Conservation (phyloP, 108 stramenopile species). For the Cyclotella atomus region DNA sequence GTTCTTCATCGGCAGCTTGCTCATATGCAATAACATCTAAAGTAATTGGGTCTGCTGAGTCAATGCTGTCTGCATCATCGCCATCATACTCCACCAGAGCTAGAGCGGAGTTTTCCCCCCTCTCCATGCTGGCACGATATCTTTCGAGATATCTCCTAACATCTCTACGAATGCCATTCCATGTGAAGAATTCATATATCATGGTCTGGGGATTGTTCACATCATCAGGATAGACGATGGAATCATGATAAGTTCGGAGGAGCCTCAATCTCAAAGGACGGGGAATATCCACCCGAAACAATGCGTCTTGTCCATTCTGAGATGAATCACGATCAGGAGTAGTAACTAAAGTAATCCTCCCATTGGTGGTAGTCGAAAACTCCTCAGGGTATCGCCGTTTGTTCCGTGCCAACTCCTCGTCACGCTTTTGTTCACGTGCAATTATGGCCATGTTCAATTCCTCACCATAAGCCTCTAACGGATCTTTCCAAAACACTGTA, state of each 20-base stretch:
- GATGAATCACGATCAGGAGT: conserved; percentile 7
- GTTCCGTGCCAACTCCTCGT: background rate
- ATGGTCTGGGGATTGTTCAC: conserved; percentile 24
- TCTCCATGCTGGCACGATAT: conserved; percentile 27
- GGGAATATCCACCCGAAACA: conserved; percentile 31
- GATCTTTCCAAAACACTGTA: conserved; percentile 17
- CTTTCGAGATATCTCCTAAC: conserved; percentile 14
- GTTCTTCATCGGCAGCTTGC: conserved; percentile 16
- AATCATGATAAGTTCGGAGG: conserved; percentile 39
- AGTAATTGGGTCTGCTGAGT: conserved; percentile 27
- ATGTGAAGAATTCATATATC: conserved; percentile 44
- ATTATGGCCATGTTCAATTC: conserved; percentile 41
- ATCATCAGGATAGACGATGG: conserved; percentile 25
- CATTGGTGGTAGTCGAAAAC: conserved; percentile 32
- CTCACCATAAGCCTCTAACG: conserved; percentile 14
- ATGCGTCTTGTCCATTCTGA: background rate
- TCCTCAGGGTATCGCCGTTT: conserved; percentile 6
- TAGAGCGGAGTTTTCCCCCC: conserved; percentile 24
- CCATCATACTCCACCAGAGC: conserved; percentile 11
- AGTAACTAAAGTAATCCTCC: conserved; percentile 27
- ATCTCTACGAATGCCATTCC: conserved; percentile 26
- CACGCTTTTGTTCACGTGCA: conserved; percentile 30
- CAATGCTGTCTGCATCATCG: conserved; percentile 13
- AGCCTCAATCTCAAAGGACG: conserved; percentile 18
- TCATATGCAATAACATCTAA: conserved; percentile 39